Evolutionary conservation across 768 basidiomycete species (phyloP).

Genomic region (Russula compacta): DNA sequence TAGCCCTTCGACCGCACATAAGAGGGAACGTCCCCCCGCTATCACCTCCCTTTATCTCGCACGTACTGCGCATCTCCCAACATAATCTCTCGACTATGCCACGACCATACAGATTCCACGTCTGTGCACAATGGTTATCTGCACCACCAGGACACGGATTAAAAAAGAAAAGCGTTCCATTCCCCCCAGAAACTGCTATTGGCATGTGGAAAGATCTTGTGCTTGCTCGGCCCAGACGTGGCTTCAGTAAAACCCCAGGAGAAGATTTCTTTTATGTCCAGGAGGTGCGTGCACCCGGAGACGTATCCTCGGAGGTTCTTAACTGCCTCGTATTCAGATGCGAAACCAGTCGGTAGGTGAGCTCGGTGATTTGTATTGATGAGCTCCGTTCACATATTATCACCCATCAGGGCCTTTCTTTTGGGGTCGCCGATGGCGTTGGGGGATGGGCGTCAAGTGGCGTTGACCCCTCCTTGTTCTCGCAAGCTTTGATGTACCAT

Average conservation of each 20-base stretch:
- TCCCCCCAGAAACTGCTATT: constrained; percentile 47
- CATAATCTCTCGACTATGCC: constrained; percentile 24
- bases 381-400: constrained; percentile 15
- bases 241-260: constrained; percentile 36
- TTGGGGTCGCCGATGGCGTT: constrained; percentile 89
- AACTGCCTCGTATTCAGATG: constrained; percentile 42
- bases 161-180: constrained; percentile 37
- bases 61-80: background rate
- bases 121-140: constrained; percentile 71
- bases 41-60: background rate
- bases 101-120: constrained; percentile 60
- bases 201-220: constrained; percentile 63
- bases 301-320: background rate
- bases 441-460: constrained; percentile 85
- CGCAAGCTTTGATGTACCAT: constrained; percentile 86
- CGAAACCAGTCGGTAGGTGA: constrained; percentile 63
- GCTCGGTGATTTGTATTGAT: constrained; percentile 4
- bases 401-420: constrained; percentile 51
- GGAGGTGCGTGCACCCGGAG: constrained; percentile 39
- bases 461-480: constrained; percentile 82
- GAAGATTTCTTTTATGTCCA: constrained; percentile 63
- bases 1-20: background rate
- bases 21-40: background rate
- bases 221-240: constrained; percentile 38
- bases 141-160: constrained; percentile 43